Evolutionary conservation across 1,284 basidiomycete genomes (phyloP).

Genomic region (Heterobasidion parviporum): DNA sequence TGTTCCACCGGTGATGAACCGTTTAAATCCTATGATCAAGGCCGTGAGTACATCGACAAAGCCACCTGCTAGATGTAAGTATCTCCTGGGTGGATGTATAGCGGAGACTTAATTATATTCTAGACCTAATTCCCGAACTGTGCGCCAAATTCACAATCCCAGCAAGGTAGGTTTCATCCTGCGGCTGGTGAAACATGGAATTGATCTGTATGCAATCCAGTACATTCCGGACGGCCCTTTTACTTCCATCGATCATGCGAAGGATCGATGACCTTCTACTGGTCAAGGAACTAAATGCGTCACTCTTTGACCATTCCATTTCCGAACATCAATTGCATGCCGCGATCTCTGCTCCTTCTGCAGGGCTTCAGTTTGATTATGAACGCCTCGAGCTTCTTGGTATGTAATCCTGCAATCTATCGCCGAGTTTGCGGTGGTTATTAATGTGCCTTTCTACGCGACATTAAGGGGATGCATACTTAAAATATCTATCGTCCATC

Average conservation of each 20-base stretch:
- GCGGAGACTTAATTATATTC: background rate
- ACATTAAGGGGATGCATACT: slow-evolving; percentile 62
- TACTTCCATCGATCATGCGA: slow-evolving; percentile 64
- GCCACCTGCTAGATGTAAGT: slow-evolving; percentile 45
- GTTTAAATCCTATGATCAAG: slow-evolving; percentile 39
- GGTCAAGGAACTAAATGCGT: slow-evolving; percentile 70
- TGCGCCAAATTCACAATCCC: slow-evolving; percentile 65
- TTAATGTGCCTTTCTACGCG: background rate
- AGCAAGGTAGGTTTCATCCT: slow-evolving; percentile 43
- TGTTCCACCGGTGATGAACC: slow-evolving; percentile 42
- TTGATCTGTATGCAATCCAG: slow-evolving; percentile 25
- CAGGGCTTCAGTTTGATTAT: slow-evolving; percentile 62
- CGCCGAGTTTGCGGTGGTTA: background rate
- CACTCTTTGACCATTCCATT: slow-evolving; percentile 53
- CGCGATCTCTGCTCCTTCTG: slow-evolving; percentile 62
- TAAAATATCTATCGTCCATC: slow-evolving; percentile 69
- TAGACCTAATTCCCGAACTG: slow-evolving; percentile 5
- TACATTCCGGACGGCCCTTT: slow-evolving; percentile 52
- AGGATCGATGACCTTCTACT: slow-evolving; percentile 65
- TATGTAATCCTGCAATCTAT: slow-evolving; percentile 18
- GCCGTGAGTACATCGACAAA: slow-evolving; percentile 28
- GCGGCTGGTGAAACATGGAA: background rate
- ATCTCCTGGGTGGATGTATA: background rate
- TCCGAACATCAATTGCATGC: slow-evolving; percentile 50
- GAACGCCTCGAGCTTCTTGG: slow-evolving; percentile 77